A percentile compares a stretch with the other conserved stretches of the same genome.
phyloP scores from a whole-genome alignment of 2,329 filamentous ascomycete species.

The Beauveria varroae region DNA sequence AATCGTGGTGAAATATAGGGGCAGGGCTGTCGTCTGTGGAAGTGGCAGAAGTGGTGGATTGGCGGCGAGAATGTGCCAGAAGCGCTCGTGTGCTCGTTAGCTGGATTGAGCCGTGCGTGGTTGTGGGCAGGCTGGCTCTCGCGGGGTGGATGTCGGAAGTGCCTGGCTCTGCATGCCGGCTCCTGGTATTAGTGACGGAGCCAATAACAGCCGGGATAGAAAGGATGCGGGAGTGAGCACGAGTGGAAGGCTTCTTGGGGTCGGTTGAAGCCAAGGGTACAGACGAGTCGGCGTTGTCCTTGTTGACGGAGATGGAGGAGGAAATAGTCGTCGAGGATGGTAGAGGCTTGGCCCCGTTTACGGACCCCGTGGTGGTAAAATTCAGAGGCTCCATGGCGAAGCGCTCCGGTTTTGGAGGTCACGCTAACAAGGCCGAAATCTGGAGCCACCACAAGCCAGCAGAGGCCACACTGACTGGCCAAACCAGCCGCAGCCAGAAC shows the following conservation, averaged over 20 bases:
- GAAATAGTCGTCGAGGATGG: conserved; percentile 7
- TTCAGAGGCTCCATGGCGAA: conserved; percentile 18
- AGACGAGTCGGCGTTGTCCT: not conserved
- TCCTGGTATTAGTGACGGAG: conserved; percentile 40
- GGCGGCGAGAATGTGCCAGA: conserved; percentile 10
- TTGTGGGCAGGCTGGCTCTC: conserved; percentile 55
- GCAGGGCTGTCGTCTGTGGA: not conserved
- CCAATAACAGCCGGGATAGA: conserved; percentile 35
- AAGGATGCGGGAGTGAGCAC: conserved; percentile 30
- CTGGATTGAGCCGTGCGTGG: conserved; percentile 6
- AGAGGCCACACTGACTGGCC: conserved; percentile 6
- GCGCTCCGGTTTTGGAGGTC: conserved; percentile 6
- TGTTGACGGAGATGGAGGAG: conserved; percentile 1
- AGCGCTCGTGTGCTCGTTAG: conserved; percentile 12
- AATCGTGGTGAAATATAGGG: not conserved
- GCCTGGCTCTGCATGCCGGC: conserved; percentile 51
- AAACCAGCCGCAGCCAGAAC: not conserved
- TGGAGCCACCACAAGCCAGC: conserved; percentile 11
- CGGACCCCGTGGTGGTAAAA: conserved; percentile 18
- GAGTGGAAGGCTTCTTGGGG: not conserved
- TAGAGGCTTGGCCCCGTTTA: conserved; percentile 17
- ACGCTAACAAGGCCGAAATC: conserved; percentile 7
- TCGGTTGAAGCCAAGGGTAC: not conserved
- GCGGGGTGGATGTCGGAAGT: conserved; percentile 50
- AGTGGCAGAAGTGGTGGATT: conserved; percentile 1